Base-by-base conservation (phyloP, 371 early-diverging fungal genomes). In the Chytridiales sp. region DNA sequence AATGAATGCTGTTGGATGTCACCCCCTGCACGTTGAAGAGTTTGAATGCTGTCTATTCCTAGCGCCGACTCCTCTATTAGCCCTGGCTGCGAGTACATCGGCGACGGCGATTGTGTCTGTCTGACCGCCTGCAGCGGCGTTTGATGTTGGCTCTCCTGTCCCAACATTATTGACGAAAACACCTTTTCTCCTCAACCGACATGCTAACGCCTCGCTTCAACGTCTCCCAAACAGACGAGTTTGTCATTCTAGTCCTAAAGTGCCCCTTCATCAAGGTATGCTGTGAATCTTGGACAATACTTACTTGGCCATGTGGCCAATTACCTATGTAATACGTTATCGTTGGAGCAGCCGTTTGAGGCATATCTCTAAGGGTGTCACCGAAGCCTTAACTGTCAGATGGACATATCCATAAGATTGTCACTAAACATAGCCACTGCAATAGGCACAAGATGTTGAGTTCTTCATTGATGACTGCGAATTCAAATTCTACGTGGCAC, bases 201-300 rank as follows among this genome's bases (percentile, higher is more conserved):
- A 96, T 97, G 97, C 85, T 95, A 54, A 94, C 95, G n/a, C 96
- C 97, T 4, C 69, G 76, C 15, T 97, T 97, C 69, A 74, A 74
- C 42, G 81, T 92, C 21, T 78, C 83, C 8, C 96, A 97, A 65
- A 88, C 92, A 61, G 78, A 85, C 26, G 76, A 80, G 34, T 82
- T 76, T 46, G 83, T 97, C 15, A 79, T 75, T 17, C 80, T 95
- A 4, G 71, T 73, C 4, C 86, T 95, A 49, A 75, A 88, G 46
- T 88, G 90, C 13, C 93, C 94, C 1, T 87, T 91, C 66, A 84
- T 95, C 39, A 86, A 90, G 70, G 92, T 87, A 75, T n/a, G 72
- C 30, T 3, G 32, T 24, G 40, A 2, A 11, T 13, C 42, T 22
- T 26, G 27, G 29, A 5, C 30, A 27, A 24, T 8, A 6, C 48